Base-by-base conservation (phyloP, 371 early-diverging fungal genomes). In the Apophysomyces trapeziformis region DNA sequence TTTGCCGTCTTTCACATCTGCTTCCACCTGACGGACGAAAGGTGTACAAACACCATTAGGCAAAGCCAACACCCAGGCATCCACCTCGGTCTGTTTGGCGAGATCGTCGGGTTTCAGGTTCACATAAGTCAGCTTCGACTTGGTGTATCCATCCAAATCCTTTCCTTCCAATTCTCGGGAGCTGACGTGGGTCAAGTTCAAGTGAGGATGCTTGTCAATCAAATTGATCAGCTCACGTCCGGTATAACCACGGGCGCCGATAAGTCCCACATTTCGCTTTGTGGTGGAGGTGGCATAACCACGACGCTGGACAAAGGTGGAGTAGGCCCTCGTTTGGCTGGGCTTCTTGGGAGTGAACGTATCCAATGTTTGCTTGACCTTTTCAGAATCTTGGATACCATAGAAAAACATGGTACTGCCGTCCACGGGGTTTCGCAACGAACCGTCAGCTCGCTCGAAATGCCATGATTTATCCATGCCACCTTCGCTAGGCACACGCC, bases 201-300 rank as follows among this genome's bases (percentile, higher is more conserved):
- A 72, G 21, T 87, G 65, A 46, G 96, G 96, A 73, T 98, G 99
- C 38, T 75, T 77, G 72, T 96, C 88, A 67, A 97, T 87, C 37
- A 98, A 80, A 61, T 87, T 85, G 71, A 98, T 95, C 61, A 98
- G 82, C 76, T 98, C 97, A 67, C 90, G 93, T 18, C 99, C 99
- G 32, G 96, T 96, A 77, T 92, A 94, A 12, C 99, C 99, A 69
- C 99, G 93, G 9, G 97, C 99, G 61, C 98, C 98, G 63, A 98
- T 95, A 41, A 98, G 80, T 39, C 97, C 97, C 56, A 98, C 90
- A 60, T 84, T 84, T 78, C 84, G 84, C 26, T 68, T 58, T 3
- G 65, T 57, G 7, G 74, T 59, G n/a, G 80, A 69, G 35, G 79
- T 88, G 37, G 85, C 73, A 76, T 82, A 90, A 57, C 84, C 73